A percentile compares a stretch with the other conserved stretches of the same genome.
Evolutionary conservation across 495 filamentous ascomycete genomes (phyloP).

Genomic region (Aspergillus bridgeri): DNA sequence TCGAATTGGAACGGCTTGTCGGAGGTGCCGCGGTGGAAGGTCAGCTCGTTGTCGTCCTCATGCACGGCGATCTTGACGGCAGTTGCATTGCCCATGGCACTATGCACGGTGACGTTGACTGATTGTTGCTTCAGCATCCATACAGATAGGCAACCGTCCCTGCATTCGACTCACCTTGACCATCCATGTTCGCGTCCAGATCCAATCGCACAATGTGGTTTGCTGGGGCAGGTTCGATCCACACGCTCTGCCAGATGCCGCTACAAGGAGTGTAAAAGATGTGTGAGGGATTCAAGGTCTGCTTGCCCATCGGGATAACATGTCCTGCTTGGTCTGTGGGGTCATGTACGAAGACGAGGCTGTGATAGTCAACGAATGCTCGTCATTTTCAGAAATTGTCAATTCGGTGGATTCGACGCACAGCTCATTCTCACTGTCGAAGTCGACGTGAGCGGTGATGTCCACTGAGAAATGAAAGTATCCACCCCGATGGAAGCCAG

Average conservation of each 20-base stretch:
- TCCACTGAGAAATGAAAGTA: conserved; percentile 62
- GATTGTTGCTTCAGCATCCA: too few species aligned
- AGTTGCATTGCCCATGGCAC: conserved; percentile 22
- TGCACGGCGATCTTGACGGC: conserved; percentile 43
- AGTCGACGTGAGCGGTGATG: conserved; percentile 46
- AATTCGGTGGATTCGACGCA: conserved; percentile 22
- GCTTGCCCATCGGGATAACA: conserved; percentile 64
- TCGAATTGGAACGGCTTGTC: conserved; percentile 50
- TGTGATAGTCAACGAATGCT: conserved; percentile 17
- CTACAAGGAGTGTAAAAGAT: conserved; percentile 69
- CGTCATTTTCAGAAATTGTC: conserved; percentile 3
- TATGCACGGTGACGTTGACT: conserved; percentile 53
- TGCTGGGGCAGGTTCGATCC: conserved; percentile 58
- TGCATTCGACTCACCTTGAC: conserved; percentile 40
- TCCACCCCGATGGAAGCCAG: conserved; percentile 55
- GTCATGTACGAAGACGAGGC: conserved; percentile 60
- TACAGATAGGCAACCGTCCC: too few species aligned
- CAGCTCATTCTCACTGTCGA: conserved; percentile 49
- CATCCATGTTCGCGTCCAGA: conserved; percentile 55
- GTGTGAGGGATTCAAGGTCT: conserved; percentile 53
- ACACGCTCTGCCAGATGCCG: conserved; percentile 69
- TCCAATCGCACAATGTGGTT: conserved; percentile 55
- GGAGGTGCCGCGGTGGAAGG: conserved; percentile 35
- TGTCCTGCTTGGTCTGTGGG: conserved; percentile 54
- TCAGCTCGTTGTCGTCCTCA: conserved; percentile 38